phyloP scores from a whole-genome alignment of 108 stramenopile species.

The Craspedostauros australis region DNA sequence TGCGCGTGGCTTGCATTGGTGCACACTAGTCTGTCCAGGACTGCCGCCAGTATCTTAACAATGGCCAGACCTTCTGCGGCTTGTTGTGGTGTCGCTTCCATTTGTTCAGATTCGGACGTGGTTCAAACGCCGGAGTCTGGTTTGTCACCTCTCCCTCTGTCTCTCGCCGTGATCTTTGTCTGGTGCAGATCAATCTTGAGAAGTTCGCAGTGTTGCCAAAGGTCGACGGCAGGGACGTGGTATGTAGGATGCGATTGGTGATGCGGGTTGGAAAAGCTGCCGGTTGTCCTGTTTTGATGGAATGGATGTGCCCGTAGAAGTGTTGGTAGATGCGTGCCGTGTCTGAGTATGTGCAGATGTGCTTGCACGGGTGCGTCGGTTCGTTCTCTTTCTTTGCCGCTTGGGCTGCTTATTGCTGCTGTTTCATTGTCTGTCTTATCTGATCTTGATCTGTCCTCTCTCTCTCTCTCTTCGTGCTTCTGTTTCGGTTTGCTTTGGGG shows the following conservation, averaged over 20 bases:
- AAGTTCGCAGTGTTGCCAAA: no score
- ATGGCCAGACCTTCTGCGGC: constrained; percentile 66
- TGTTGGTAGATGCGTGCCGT: no score
- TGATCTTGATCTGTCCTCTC: neutral
- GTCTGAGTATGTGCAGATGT: no score
- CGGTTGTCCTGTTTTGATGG: neutral
- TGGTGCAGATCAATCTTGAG: neutral
- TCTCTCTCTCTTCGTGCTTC: neutral
- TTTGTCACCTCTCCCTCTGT: no score
- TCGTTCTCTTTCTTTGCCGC: constrained; percentile 9
- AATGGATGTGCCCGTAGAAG: neutral
- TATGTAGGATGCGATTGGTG: no score
- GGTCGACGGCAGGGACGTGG: no score
- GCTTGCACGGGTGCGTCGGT: no score
- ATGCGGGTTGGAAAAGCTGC: neutral
- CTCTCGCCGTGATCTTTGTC: neutral
- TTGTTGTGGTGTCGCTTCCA: constrained; percentile 70
- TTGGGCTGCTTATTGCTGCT: constrained; percentile 19
- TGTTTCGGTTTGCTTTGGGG: neutral
- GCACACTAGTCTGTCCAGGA: constrained; percentile 73
- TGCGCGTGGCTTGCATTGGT: constrained; percentile 54
- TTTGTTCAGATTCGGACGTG: no score
- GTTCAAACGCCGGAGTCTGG: no score
- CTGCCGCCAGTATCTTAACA: constrained; percentile 70
- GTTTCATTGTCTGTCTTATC: constrained; percentile 6